Base-by-base conservation (phyloP, 1,284 basidiomycete genomes). In the Tilletia caries region DNA sequence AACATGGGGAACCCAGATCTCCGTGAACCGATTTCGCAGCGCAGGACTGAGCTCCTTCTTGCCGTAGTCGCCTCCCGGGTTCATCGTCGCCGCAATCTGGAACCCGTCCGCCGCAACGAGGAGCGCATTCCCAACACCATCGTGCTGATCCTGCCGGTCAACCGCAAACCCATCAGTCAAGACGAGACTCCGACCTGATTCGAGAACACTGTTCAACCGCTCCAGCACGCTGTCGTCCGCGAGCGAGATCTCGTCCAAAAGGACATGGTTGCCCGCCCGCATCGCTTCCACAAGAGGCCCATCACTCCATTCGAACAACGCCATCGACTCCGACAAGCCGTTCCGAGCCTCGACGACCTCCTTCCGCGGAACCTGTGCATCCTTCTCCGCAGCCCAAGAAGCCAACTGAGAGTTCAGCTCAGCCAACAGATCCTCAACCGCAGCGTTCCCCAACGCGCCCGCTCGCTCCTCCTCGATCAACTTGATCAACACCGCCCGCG, bases 11-110 rank as follows among this genome's bases (percentile, higher is more conserved):
- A 99, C 96, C 95, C 95, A 99, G 54, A 99, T 96, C 83, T 99
- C 96, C 12, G 96, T 99, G 85, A 99, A 99, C 18, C 96, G 90
- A 85, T 99, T 99, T 32, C 96, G 89, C 60, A 99, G 86, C 0
- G 96, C 96, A 33, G 95, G 95, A 0, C 95, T 98, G 2, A 99
- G 87, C 82, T 99, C 96, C 83, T 98, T 98, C 86, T 99, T 99
- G 48, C 96, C 96, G 78, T 96, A 98, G 83, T 99, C 96, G 44
- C 96, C 96, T 43, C 96, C 96, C 0, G 96, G 96, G 83, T 99
- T 99, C 96, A 99, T 99, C 0, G 96, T 98, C 0, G 96, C 95
- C 0, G 98, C 86, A 46, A 99, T 88, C 82, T 95, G 91, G 87
- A 99, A 99, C 2, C 75, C 77, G 1, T 74, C 70, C 6, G 66